Conservation (phyloP, 1,284 basidiomycete genomes). For the Coriolopsis trogii region DNA sequence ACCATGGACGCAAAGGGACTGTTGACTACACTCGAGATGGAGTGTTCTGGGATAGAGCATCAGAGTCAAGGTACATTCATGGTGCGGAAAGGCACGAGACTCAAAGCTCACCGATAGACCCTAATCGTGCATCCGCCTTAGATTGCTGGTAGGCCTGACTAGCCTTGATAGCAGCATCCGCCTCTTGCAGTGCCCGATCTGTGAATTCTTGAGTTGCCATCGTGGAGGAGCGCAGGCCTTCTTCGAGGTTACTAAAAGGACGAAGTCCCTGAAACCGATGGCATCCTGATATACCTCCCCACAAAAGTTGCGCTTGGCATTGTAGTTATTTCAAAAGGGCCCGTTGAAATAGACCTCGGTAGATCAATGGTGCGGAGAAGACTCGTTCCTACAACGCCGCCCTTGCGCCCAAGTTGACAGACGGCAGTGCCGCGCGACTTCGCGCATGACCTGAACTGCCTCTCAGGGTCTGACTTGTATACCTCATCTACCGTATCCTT, state of each 20-base stretch:
- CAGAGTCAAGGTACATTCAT: neutral
- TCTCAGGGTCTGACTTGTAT: too few relatives aligned
- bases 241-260: neutral
- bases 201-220: slow-evolving; percentile 1
- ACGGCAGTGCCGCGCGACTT: too few relatives aligned
- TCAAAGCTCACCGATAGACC: neutral
- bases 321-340: too few relatives aligned
- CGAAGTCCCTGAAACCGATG: too few relatives aligned
- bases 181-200: neutral
- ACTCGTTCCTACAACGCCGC: too few relatives aligned
- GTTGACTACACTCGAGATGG: neutral
- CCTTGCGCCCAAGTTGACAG: too few relatives aligned
- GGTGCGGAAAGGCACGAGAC: neutral
- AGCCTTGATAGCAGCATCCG: slow-evolving; percentile 1
- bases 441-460: too few relatives aligned
- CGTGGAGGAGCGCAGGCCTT: too few relatives aligned
- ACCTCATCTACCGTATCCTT: too few relatives aligned
- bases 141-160: neutral
- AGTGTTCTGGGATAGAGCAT: neutral
- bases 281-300: too few relatives aligned
- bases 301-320: too few relatives aligned
- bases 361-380: too few relatives aligned
- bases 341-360: neutral
- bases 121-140: neutral
- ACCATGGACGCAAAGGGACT: neutral